Evolutionary conservation across 257 asterid species (phyloP).

Genomic region (Lithospermum erythrorhizon): DNA sequence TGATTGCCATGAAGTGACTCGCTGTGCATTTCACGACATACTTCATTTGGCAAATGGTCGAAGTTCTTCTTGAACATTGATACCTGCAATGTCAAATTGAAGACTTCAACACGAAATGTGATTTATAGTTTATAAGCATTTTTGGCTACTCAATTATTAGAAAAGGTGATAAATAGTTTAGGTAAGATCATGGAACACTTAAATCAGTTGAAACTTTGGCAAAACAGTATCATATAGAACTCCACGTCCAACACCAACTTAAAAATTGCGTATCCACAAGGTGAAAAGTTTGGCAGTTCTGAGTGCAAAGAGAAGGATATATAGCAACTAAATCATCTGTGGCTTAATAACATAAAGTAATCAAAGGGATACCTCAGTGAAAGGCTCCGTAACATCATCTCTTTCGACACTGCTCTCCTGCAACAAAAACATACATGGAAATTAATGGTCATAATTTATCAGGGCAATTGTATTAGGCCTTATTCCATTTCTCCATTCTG

Average conservation of each 20-base stretch:
- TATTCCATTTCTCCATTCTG: no score
- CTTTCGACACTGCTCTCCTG: conserved; percentile 98
- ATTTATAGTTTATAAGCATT: no score
- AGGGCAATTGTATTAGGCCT: neutral
- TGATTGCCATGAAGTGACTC: conserved; percentile 66
- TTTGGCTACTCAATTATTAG: neutral
- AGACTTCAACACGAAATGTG: neutral
- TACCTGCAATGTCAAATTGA: conserved; percentile 22
- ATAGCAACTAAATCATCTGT: neutral
- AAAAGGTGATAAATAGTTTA: neutral
- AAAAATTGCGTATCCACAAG: no score
- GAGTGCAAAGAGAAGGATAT: neutral
- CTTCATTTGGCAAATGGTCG: conserved; percentile 51
- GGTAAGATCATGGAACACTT: neutral
- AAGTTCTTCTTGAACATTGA: conserved; percentile 79
- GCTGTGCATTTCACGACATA: conserved; percentile 39
- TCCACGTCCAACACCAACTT: no score
- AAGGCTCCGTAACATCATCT: conserved; percentile 89
- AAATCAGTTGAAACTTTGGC: neutral
- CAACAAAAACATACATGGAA: conserved; percentile 17
- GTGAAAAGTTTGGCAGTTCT: neutral
- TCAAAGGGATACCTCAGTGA: conserved; percentile 64
- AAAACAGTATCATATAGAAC: neutral
- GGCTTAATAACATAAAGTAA: neutral
- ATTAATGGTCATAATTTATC: neutral